Evolutionary conservation across 768 basidiomycete genomes (phyloP).

Genomic region (Trametes cubensis): DNA sequence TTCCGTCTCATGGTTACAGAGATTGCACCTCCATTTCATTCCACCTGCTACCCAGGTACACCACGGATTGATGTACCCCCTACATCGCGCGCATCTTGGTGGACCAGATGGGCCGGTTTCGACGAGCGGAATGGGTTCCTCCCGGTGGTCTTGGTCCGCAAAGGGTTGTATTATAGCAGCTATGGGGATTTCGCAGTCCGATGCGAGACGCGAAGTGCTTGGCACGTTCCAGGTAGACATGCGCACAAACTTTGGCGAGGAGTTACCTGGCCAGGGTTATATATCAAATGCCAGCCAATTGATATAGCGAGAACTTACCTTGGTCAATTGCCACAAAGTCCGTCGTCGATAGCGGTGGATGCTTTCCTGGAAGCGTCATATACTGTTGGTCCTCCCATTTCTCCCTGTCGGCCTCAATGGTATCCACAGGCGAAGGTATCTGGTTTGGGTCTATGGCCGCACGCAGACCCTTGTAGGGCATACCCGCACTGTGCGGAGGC

Average conservation of each 20-base stretch:
- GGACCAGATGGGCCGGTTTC: constrained; percentile 75
- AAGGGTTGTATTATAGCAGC: constrained; percentile 90
- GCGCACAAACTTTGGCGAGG: constrained; percentile 88
- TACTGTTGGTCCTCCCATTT: constrained; percentile 76
- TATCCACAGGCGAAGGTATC: constrained; percentile 87
- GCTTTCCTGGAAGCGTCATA: constrained; percentile 60
- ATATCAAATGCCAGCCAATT: too few relatives aligned
- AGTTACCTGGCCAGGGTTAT: constrained; percentile 61
- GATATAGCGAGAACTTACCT: constrained; percentile 45
- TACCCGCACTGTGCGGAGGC: constrained; percentile 62
- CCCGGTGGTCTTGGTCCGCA: constrained; percentile 73
- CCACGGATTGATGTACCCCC: constrained; percentile 95
- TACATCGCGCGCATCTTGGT: constrained; percentile 80
- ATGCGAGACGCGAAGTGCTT: constrained; percentile 72
- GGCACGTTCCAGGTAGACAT: constrained; percentile 91
- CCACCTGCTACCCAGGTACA: constrained; percentile 84
- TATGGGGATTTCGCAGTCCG: constrained; percentile 83
- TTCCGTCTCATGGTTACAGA: constrained; percentile 82
- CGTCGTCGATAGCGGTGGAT: constrained; percentile 82
- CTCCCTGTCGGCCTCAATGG: constrained; percentile 76
- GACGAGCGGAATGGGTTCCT: constrained; percentile 80
- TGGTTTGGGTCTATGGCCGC: constrained; percentile 85
- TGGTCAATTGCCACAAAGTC: constrained; percentile 92
- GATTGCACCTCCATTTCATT: constrained; percentile 87
- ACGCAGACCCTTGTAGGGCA: constrained; percentile 57